Evolutionary conservation across 2,329 filamentous ascomycete genomes (phyloP).

Genomic region (Fusarium chuoi): DNA sequence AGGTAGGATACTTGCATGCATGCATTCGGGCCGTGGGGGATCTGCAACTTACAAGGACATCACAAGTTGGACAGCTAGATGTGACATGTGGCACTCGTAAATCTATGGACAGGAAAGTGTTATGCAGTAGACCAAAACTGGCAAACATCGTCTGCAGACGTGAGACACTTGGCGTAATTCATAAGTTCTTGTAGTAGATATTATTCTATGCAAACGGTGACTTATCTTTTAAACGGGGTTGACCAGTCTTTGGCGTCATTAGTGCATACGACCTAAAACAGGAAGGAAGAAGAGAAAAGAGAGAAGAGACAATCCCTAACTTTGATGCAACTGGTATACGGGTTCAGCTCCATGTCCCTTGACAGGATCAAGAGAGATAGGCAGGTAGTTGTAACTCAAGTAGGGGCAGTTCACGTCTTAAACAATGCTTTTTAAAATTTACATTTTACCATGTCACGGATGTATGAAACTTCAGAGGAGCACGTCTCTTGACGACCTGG

Average conservation of each 20-base stretch:
- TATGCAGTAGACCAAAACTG: background rate
- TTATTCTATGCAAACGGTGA: background rate
- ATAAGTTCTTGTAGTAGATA: background rate
- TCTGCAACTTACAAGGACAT: background rate
- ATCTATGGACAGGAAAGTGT: background rate
- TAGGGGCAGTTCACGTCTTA: background rate
- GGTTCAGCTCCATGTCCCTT: background rate
- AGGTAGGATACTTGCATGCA: too few relatives aligned
- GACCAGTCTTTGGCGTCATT: accelerated
- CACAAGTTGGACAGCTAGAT: background rate
- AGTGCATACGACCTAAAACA: background rate
- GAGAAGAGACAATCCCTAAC: accelerated
- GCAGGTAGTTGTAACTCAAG: accelerated
- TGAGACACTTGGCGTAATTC: background rate
- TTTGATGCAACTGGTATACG: accelerated
- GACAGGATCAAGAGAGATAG: background rate
- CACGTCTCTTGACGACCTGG: background rate
- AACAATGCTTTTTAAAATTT: background rate
- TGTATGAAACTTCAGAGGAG: too few relatives aligned
- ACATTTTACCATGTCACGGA: accelerated
- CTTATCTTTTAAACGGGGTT: background rate
- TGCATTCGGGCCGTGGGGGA: background rate
- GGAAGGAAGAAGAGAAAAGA: accelerated
- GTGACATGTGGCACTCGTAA: background rate
- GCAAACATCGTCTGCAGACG: accelerated